Evolutionary conservation across 768 basidiomycete species (phyloP), one percentile per base, ranked within the genome.

Genomic region (Kwoniella shandongensis): DNA sequence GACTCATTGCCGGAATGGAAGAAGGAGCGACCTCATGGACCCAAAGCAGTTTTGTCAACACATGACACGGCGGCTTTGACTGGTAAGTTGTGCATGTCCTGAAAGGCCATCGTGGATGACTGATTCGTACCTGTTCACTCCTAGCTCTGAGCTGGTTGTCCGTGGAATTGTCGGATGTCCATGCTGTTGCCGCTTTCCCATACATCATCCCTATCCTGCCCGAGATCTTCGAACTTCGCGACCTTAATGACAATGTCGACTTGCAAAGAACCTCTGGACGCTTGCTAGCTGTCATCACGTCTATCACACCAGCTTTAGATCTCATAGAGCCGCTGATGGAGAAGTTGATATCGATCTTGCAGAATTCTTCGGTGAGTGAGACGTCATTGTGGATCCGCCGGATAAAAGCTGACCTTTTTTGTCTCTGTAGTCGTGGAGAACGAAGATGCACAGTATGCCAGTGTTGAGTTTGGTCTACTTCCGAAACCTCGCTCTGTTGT

Each of bases 381-480:
- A n/a, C n/a, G n/a, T n/a, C n/a, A 53, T 58, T 25, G 36, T 38
- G 36, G 36, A 38, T n/a, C n/a, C n/a, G n/a, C n/a, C n/a, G n/a
- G n/a, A n/a, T n/a, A n/a, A n/a, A n/a, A 29, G 46, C 57, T 47
- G 39, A 62, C 41, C 39, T 18, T 18, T 29, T 44, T 32, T 4
- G 11, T 56, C 38, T 18, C 32, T 23, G 15, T 59, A 91, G 89
- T 91, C 89, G 6, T 96, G 91, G 91, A 83, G 89, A 52, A 90
- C 92, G 67, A 86, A 90, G 3, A 80, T 91, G 32, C 87, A 91
- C 76, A 86, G 88, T 20, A 79, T 94, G 56, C 91, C 91, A n/a
- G 85, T 88, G 26, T 78, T 96, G 59, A 86, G 89, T 27, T 86
- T 91, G 32, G 89, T 93, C 77, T 93, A 91, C 80, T 93, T 91